A percentile compares a stretch with the other conserved stretches of the same genome.
Conservation (phyloP, 2,329 filamentous ascomycete species). For the Penicillium sp. region DNA sequence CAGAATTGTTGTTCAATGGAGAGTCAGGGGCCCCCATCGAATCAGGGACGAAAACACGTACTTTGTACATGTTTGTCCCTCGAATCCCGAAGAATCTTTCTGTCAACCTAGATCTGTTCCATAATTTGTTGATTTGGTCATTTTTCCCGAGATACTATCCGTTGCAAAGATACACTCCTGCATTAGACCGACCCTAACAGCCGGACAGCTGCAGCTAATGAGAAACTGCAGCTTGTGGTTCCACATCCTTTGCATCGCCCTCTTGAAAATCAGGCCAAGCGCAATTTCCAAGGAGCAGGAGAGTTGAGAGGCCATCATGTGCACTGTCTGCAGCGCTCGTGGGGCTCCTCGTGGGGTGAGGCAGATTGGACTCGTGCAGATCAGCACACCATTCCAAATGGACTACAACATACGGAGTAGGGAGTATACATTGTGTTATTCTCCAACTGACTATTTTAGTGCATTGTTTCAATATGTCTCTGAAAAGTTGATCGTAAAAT, state of each 20-base stretch:
- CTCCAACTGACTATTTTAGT: neutral
- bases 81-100: neutral
- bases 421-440: neutral
- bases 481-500: slow-evolving; percentile 8
- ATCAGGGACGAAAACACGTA: neutral
- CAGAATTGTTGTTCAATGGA: neutral
- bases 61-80: neutral
- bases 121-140: neutral
- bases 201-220: slow-evolving; percentile 1
- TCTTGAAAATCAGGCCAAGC: neutral
- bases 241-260: neutral
- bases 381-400: neutral
- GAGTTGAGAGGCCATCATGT: neutral
- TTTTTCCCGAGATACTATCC: neutral
- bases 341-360: slow-evolving; percentile 5
- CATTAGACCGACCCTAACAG: neutral
- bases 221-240: neutral
- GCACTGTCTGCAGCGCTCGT: neutral
- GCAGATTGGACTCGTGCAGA: slow-evolving; percentile 1
- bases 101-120: neutral
- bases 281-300: neutral
- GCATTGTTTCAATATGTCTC: slow-evolving; percentile 2
- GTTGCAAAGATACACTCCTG: neutral
- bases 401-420: neutral
- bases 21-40: neutral